These are phyloP conservation scores for Toxicodendron radicans DNA, from an alignment of 345 rosid genomes.

Conservation along the genomic window DNA sequence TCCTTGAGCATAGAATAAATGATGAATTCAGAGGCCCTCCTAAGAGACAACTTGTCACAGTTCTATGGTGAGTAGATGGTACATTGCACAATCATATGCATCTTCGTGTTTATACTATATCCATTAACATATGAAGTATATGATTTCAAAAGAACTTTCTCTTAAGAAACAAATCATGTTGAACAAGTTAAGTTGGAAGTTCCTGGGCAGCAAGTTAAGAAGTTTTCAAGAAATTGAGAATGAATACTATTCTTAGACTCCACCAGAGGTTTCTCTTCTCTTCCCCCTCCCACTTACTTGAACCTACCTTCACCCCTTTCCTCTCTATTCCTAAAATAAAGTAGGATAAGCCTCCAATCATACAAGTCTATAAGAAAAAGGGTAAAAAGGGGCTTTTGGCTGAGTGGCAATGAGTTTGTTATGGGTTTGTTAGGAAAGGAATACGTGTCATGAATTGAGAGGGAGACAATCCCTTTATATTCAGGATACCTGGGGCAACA, in stretches of 20 bases:
- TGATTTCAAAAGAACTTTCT: neutral
- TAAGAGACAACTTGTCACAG: slow-evolving; percentile 61
- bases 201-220: neutral
- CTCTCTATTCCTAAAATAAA: neutral
- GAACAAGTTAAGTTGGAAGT: neutral
- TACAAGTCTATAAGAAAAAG: too few species aligned
- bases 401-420: too few species aligned
- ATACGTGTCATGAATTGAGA: too few species aligned
- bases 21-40: slow-evolving; percentile 92
- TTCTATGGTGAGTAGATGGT: slow-evolving; percentile 59
- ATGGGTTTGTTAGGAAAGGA: too few species aligned
- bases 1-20: slow-evolving; percentile 85
- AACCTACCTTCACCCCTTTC: neutral
- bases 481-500: too few species aligned
- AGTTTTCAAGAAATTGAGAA: neutral
- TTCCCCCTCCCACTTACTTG: neutral
- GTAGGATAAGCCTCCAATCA: too few species aligned
- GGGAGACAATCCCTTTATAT: too few species aligned
- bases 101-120: neutral
- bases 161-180: neutral
- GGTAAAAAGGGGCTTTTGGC: too few species aligned
- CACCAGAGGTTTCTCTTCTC: neutral
- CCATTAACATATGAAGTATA: neutral
- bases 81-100: slow-evolving; percentile 7
- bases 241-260: neutral